Evolutionary conservation across 129 eudicot species (phyloP).

Genomic region (Tanacetum coccineum): DNA sequence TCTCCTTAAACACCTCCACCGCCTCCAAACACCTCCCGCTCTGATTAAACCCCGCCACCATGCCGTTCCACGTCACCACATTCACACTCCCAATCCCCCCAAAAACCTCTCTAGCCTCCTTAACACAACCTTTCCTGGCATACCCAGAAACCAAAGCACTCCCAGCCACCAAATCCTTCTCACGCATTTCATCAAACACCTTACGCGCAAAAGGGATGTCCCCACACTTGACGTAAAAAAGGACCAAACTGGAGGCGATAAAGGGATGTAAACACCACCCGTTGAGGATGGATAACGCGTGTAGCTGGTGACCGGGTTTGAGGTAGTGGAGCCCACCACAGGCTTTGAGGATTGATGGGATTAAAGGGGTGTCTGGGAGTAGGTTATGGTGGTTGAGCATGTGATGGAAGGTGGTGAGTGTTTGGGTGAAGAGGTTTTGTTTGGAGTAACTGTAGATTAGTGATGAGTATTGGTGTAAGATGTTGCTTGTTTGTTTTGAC

Average conservation of each 20-base stretch:
- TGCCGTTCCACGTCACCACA: conserved; percentile 79
- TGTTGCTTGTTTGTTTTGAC: too few relatives aligned
- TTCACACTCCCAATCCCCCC: conserved; percentile 40
- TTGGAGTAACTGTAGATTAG: too few relatives aligned
- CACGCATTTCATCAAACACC: conserved; percentile 61
- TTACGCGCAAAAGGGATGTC: conserved; percentile 39
- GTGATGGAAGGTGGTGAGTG: not conserved
- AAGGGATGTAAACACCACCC: conserved; percentile 57
- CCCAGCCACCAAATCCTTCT: conserved; percentile 56
- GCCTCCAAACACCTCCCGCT: conserved; percentile 67
- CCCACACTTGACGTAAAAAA: conserved; percentile 59
- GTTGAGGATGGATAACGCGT: conserved; percentile 47
- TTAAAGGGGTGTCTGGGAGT: conserved; percentile 50
- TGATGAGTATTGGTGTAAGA: too few relatives aligned
- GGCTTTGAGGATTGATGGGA: conserved; percentile 61
- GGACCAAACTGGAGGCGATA: conserved; percentile 63
- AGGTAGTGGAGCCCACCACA: conserved; percentile 40
- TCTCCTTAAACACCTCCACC: conserved; percentile 45
- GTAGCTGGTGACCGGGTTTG: conserved; percentile 49
- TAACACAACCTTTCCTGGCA: conserved; percentile 58
- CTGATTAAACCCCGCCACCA: conserved; percentile 85
- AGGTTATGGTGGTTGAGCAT: conserved; percentile 27
- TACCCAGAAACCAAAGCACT: conserved; percentile 79
- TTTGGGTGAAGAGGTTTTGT: too few relatives aligned
- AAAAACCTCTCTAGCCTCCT: conserved; percentile 42